These are phyloP conservation scores for Teunomyces gatunensis DNA, from an alignment of 805 yeast species.

Conservation along the genomic window DNA sequence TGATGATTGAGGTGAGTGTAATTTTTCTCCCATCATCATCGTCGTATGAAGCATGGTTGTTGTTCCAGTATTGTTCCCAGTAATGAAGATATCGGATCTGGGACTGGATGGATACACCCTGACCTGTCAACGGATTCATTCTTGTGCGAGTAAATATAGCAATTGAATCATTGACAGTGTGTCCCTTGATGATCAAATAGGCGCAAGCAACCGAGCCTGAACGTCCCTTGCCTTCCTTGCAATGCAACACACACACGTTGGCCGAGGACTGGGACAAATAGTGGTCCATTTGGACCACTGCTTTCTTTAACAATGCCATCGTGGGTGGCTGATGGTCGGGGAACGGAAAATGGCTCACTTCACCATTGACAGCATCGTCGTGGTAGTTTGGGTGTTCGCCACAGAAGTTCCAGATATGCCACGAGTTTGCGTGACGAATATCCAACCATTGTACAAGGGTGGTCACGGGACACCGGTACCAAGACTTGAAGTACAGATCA, in stretches of 20 bases:
- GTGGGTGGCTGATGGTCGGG: constrained; percentile 80
- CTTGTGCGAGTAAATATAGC: constrained; percentile 54
- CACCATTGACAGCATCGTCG: constrained; percentile 33
- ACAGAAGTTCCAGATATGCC: constrained; percentile 75
- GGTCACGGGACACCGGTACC: constrained; percentile 51
- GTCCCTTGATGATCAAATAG: constrained; percentile 37
- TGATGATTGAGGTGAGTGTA: neutral
- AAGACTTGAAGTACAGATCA: constrained; percentile 34
- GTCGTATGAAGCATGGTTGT: neutral
- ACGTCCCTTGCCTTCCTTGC: constrained; percentile 90
- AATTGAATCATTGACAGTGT: constrained; percentile 45
- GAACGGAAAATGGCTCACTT: constrained; percentile 52
- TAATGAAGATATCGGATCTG: constrained; percentile 70
- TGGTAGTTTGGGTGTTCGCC: constrained; percentile 49
- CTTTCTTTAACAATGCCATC: constrained; percentile 45
- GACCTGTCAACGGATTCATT: constrained; percentile 52
- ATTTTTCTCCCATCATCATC: neutral
- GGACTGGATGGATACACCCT: constrained; percentile 69
- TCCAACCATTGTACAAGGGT: constrained; percentile 44
- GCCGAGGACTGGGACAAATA: constrained; percentile 33
- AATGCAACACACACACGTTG: constrained; percentile 71
- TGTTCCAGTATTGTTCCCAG: constrained; percentile 25
- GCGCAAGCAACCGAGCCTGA: constrained; percentile 78
- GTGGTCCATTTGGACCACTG: constrained; percentile 44
- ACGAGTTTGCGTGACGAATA: constrained; percentile 47